A percentile compares a stretch with the other conserved stretches of the same genome.
Evolutionary conservation across 805 yeast species (phyloP).

Genomic region (Gaillardinia entomophila): DNA sequence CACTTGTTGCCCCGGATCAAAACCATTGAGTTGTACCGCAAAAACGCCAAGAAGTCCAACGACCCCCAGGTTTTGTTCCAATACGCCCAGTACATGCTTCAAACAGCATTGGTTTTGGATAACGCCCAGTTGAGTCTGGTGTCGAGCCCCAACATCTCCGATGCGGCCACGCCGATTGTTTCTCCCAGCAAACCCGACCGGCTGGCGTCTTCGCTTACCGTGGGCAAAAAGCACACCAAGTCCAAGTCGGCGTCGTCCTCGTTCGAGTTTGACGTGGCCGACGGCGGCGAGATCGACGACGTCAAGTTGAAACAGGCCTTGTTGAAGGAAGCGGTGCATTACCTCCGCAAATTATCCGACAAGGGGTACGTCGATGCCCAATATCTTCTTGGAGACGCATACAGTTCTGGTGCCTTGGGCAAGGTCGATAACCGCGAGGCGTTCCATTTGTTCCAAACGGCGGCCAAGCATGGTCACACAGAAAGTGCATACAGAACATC

Average conservation of each 20-base stretch:
- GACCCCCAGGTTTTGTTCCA: constrained; percentile 86
- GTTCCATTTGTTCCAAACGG: constrained; percentile 69
- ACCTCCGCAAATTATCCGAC: constrained; percentile 65
- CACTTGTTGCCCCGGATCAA: constrained; percentile 68
- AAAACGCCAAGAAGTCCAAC: constrained; percentile 76
- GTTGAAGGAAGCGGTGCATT: constrained; percentile 69
- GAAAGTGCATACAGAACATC: constrained; percentile 92
- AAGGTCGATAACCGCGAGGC: constrained; percentile 76
- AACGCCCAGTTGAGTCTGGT: constrained; percentile 7
- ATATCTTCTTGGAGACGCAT: constrained; percentile 85
- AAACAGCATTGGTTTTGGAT: constrained; percentile 68
- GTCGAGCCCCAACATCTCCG: background rate
- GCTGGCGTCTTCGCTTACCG: constrained; percentile 1
- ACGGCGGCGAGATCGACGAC: constrained; percentile 6
- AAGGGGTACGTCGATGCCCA: constrained; percentile 88
- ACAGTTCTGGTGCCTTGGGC: constrained; percentile 78
- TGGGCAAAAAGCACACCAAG: constrained; percentile 13
- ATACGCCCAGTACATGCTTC: constrained; percentile 85
- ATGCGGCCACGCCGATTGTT: background rate
- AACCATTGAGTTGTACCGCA: constrained; percentile 81
- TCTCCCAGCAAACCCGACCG: background rate
- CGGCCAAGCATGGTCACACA: constrained; percentile 90
- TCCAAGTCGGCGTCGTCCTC: constrained; percentile 14
- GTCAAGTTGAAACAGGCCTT: constrained; percentile 45
- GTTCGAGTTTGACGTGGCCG: constrained; percentile 6